Evolutionary conservation across 2,329 filamentous ascomycete genomes (phyloP).

Genomic region (Gaeumannomyces sp.): DNA sequence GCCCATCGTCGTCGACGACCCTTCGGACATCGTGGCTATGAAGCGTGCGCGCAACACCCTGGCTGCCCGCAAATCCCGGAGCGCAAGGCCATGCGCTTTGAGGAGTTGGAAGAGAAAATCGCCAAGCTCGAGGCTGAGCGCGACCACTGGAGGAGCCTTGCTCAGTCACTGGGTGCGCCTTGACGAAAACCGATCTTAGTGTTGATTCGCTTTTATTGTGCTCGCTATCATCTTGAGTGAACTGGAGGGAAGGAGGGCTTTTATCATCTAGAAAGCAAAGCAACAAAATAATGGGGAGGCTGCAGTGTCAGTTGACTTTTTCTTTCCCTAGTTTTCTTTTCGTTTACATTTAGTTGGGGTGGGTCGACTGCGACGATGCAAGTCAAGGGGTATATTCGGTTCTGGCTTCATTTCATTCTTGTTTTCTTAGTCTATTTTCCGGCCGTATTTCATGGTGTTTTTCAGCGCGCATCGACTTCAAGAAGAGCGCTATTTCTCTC

Average conservation of each 20-base stretch:
- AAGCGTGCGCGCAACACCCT: conserved; percentile 93
- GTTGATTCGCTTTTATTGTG: conserved; percentile 18
- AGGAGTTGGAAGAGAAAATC: conserved; percentile 69
- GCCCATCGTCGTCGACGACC: conserved; percentile 70
- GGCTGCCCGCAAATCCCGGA: conserved; percentile 90
- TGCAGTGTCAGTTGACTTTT: conserved; percentile 3
- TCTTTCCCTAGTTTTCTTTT: background rate
- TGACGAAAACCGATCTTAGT: conserved; percentile 22
- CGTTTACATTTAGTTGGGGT: background rate
- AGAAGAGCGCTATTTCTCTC: background rate
- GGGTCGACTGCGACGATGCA: background rate
- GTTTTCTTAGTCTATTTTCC: background rate
- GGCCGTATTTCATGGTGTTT: background rate
- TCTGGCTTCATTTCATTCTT: background rate
- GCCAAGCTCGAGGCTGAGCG: conserved; percentile 57
- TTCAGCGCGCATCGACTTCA: background rate
- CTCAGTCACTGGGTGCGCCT: conserved; percentile 24
- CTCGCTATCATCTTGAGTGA: conserved; percentile 12
- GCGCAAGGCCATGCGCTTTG: conserved; percentile 72
- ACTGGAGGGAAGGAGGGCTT: conserved; percentile 25
- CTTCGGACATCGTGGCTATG: conserved; percentile 67
- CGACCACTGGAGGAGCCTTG: conserved; percentile 58
- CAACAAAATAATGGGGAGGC: conserved; percentile 4
- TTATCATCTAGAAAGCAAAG: background rate
- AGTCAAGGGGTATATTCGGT: background rate